Evolutionary conservation across 2,329 filamentous ascomycete species (phyloP).

Genomic region (Beauveria rudraprayagi): DNA sequence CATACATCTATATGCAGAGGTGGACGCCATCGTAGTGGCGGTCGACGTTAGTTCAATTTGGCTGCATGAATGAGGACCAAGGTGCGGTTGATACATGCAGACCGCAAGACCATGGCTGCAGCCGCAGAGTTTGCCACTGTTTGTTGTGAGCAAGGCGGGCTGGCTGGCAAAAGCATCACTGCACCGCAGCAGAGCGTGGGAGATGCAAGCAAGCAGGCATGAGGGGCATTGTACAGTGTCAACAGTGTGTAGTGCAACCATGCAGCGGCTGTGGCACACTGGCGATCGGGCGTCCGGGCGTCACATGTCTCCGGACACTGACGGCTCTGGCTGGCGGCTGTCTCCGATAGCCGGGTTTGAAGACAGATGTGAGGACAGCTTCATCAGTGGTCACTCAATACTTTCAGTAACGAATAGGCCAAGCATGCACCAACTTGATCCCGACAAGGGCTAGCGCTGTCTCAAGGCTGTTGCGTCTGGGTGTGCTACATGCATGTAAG

Average conservation of each 20-base stretch:
- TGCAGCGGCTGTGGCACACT: not conserved
- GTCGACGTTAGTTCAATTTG: not conserved
- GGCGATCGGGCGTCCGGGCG: not conserved
- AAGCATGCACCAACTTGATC: not conserved
- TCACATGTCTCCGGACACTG: not conserved
- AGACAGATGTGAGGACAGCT: not conserved
- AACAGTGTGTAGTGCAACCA: not conserved
- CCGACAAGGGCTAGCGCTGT: not conserved
- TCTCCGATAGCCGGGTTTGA: not conserved
- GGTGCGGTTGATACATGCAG: not conserved
- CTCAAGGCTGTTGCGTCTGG: not conserved
- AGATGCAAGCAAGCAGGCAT: not conserved
- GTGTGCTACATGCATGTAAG: not conserved
- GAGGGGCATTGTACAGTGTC: not conserved
- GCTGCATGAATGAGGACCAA: conserved; percentile 1
- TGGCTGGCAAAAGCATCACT: not conserved
- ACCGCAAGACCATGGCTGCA: not conserved
- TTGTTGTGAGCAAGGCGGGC: not conserved
- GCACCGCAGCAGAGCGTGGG: not conserved
- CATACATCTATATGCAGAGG: not conserved
- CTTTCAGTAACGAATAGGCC: not conserved
- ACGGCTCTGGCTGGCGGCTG: not conserved
- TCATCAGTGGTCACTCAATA: not conserved
- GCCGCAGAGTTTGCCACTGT: not conserved
- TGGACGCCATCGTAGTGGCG: not conserved